Base-by-base conservation (phyloP, 2,329 filamentous ascomycete species). In the Fusarium tuaranense region DNA sequence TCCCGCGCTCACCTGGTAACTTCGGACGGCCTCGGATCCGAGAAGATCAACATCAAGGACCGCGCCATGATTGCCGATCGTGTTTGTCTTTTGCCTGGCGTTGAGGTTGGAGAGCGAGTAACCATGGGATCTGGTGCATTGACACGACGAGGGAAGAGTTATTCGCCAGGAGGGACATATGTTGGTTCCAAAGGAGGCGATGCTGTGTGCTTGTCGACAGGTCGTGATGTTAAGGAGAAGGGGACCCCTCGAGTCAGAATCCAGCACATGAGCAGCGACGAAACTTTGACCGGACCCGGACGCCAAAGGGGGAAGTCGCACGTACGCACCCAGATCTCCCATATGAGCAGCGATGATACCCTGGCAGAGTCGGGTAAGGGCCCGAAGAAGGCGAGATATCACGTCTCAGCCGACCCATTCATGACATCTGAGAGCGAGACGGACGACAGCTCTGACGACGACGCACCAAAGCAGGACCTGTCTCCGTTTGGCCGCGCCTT, bases 41-140 rank as follows among this genome's bases (percentile, higher is more conserved):
- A 87, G 16, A 81, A 76, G 10, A 82, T 91, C 57, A 83, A 79
- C 14, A 85, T 91, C 59, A 78, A 81, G 8, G 84, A 87, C 66
- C 81, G 86, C 2, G 84, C 87, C 22, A 90, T 90, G 88, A 86
- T 90, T 68, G 88, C 88, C 3, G 89, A 90, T 75, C 85, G 88
- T 22, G 88, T 88, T 2, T 84, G 86, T 4, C 81, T 89, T 18
- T 82, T 88, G 10, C 88, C 89, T 4, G 88, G 88, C 20, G 85
- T 88, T 5, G 81, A 82, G 5, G 80, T 90, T 34, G 88, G 87
- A 3, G 81, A 86, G 53, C 80, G 83, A 48, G 83, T 87, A 1
- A 86, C 88, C 18, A 85, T 90, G 79, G 89, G 89, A 2, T 89
- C 87, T 30, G 89, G 88, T 22, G 86, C 88, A 13, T 78, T 90